These are phyloP conservation scores for Ramularia collo-cygni DNA, from an alignment of 2,329 filamentous ascomycete species.

Conservation along the genomic window DNA sequence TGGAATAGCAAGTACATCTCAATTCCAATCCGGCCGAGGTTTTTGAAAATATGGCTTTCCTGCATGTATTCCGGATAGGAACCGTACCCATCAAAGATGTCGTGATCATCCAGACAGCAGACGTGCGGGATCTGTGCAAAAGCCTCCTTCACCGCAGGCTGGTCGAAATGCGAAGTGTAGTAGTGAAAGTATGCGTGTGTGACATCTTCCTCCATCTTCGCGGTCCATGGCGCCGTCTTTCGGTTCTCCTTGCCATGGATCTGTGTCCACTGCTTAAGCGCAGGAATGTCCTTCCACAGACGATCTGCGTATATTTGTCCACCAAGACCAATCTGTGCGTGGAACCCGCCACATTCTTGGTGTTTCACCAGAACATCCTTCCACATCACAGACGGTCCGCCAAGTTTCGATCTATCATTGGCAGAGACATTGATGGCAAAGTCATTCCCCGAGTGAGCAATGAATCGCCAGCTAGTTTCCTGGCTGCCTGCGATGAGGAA, in stretches of 20 bases:
- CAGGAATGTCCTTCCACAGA: conserved; percentile 90
- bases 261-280: conserved; percentile 89
- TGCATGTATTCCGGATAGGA: conserved; percentile 99
- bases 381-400: conserved; percentile 95
- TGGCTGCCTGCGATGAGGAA: conserved; percentile 87
- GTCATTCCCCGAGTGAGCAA: conserved; percentile 93
- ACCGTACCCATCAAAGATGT: conserved; percentile 96
- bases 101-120: conserved; percentile 89
- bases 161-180: conserved; percentile 97
- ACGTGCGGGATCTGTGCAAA: conserved; percentile 97
- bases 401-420: conserved; percentile 76
- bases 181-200: conserved; percentile 97
- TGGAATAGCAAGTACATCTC: conserved; percentile 99
- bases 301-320: conserved; percentile 94
- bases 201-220: conserved; percentile 90
- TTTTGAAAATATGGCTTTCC: conserved; percentile 94
- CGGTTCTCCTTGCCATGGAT: conserved; percentile 90
- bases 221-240: conserved; percentile 86
- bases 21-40: conserved; percentile 88
- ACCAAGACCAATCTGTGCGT: conserved; percentile 84
- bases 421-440: conserved; percentile 83
- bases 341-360: conserved; percentile 90
- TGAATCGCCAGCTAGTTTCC: conserved; percentile 91
- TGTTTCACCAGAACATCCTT: conserved; percentile 98
- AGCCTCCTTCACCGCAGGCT: conserved; percentile 86